phyloP scores from a whole-genome alignment of 768 basidiomycete species.

The Phallus indusiatus region DNA sequence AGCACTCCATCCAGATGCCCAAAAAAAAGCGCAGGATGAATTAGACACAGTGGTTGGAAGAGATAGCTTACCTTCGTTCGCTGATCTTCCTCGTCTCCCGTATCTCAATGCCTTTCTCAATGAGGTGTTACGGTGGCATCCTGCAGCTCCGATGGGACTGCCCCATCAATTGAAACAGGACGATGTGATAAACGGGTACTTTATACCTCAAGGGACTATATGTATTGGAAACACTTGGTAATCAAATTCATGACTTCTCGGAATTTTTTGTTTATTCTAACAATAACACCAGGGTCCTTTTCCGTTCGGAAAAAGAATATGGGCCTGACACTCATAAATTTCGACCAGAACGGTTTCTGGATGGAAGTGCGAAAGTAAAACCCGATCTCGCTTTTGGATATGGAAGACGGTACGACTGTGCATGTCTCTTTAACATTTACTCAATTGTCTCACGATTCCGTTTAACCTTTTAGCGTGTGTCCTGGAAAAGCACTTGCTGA shows the following conservation, averaged over 20 bases:
- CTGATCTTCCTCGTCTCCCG: constrained; percentile 17
- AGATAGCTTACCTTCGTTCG: constrained; percentile 16
- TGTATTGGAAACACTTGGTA: constrained; percentile 11
- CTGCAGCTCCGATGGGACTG: constrained; percentile 13
- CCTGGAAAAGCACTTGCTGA: constrained; percentile 28
- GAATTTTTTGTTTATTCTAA: not conserved
- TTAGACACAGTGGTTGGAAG: constrained; percentile 14
- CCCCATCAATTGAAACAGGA: constrained; percentile 21
- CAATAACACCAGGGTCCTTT: constrained; percentile 10
- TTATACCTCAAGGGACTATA: constrained; percentile 22
- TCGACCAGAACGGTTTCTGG: constrained; percentile 24
- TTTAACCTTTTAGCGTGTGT: constrained; percentile 19
- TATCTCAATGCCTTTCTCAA: constrained; percentile 19
- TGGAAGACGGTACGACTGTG: not conserved
- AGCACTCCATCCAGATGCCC: constrained; percentile 18
- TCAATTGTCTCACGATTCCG: not conserved
- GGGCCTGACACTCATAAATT: constrained; percentile 24
- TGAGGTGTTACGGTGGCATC: constrained; percentile 21
- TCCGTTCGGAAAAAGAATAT: constrained; percentile 21
- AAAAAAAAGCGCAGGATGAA: constrained; percentile 11
- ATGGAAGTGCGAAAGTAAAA: constrained; percentile 6
- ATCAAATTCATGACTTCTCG: not conserved
- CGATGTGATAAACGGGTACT: constrained; percentile 23
- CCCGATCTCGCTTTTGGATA: constrained; percentile 2
- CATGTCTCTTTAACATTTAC: not conserved